Evolutionary conservation across 2,329 filamentous ascomycete genomes (phyloP), one percentile per base, ranked within the genome.

Genomic region (Onygena corvina): DNA sequence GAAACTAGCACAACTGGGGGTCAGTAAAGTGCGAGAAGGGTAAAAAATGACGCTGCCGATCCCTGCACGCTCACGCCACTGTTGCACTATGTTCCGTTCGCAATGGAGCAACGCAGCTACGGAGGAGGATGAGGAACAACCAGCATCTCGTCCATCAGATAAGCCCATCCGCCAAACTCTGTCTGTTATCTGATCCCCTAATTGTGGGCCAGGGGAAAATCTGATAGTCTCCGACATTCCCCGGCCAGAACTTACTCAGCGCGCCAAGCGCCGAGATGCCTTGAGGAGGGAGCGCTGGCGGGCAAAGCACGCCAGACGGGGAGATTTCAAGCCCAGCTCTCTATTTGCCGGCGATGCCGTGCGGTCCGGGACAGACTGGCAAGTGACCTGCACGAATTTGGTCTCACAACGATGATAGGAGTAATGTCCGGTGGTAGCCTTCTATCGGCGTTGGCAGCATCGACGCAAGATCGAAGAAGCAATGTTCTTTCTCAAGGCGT

Each of bases 181-280:
- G 21, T 42, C 21, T 25, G 36, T 42, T 42, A 42, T 42, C 21
- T 27, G 36, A 42, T 42, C 21, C 36, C 20, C 27, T n/a, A n/a
- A 27, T 23, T 42, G 36, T 42, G 36, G 36, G 27, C 9, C 36
- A 25, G 11, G n/a, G n/a, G 11, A 7, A 14, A 20, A 42, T 42
- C 36, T 42, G 36, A 42, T 42, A 42, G 36, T 14, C 12, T 42
- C 36, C 36, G 36, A 42, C n/a, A 25, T 42, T 6, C 5, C 36
- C 36, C 36, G 36, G 36, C 14, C 16, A 42, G 36, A 20, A 27
- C n/a, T 31, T 7, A 11, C 14, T 9, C 36, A 27, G 16, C 36
- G 27, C 21, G 36, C 36, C 36, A 42, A 42, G 36, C 21, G 21
- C 36, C 36, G 21, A 42, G 36, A 12, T n/a, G 33, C 12, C 8